Percentiles rank a stretch among this genome's conserved stretches.
Conservation (phyloP, 2,329 filamentous ascomycete genomes). For the Sporothrix pallida region DNA sequence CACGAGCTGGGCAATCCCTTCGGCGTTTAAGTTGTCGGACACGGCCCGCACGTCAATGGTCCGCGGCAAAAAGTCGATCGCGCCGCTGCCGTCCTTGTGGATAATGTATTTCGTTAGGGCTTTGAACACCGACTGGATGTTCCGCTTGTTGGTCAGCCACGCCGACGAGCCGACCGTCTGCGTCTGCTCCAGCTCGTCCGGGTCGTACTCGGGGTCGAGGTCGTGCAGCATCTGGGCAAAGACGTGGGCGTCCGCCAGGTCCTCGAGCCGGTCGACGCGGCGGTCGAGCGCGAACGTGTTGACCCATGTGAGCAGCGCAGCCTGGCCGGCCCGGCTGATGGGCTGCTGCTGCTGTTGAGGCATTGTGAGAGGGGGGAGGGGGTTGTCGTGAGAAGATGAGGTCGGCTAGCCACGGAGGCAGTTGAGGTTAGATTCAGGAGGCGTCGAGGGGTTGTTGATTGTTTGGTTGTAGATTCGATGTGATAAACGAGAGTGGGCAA, state of each 20-base stretch:
- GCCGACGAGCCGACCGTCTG: constrained; percentile 50
- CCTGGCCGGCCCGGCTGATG: constrained; percentile 54
- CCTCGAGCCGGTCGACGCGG: constrained; percentile 56
- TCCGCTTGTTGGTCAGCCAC: constrained; percentile 74
- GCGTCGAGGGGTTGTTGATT: not conserved
- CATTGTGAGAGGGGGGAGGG: not conserved
- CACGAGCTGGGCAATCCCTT: constrained; percentile 37
- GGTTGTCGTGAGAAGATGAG: not conserved
- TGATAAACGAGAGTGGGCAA: constrained; percentile 1
- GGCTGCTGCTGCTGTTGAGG: constrained; percentile 40
- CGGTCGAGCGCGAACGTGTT: constrained; percentile 54
- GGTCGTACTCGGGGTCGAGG: constrained; percentile 63
- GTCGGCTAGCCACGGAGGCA: not conserved
- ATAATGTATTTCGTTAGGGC: constrained; percentile 75
- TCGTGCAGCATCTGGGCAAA: constrained; percentile 64
- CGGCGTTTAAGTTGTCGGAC: constrained; percentile 38
- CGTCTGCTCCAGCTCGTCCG: constrained; percentile 56
- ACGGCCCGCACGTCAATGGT: constrained; percentile 39
- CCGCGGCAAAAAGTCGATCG: constrained; percentile 38
- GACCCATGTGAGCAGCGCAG: constrained; percentile 63
- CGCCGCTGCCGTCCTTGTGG: constrained; percentile 39
- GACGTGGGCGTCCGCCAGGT: constrained; percentile 59
- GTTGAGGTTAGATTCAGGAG: not conserved
- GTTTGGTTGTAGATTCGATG: not conserved
- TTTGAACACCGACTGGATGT: constrained; percentile 91